Evolutionary conservation across 225 moss, liverwort and hornwort genomes (phyloP), one percentile per base, ranked within the genome.

Genomic region (Lunularia cruciata): DNA sequence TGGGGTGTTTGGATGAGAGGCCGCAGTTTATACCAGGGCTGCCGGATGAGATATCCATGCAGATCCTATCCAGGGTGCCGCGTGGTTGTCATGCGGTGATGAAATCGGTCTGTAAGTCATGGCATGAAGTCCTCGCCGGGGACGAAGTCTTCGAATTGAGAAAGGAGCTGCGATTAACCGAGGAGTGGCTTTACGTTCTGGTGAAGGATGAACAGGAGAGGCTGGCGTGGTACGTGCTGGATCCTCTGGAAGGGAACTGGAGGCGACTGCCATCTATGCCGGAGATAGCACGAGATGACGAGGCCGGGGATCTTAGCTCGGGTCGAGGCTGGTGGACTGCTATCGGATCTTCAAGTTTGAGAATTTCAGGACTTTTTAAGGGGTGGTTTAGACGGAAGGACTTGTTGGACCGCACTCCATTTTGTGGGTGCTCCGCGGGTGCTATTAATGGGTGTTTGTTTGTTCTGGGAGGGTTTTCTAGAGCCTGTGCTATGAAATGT

Each of bases 381-480:
- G 86, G 92, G 38, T 96, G 92, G 92, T 96, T 96, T 46, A 83
- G 92, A 69, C 90, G 92, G 27, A 96, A 89, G 78, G 92, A 90
- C 39, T 82, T 84, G 32, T 79, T 89, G 43, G 92, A 92, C 60
- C 88, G 92, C 77, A 92, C 90, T 11, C 92, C 92, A 1, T 90
- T 90, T 75, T 96, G 96, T 78, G 96, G 96, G 26, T 96, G 96
- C 81, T 96, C 96, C 16, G 89, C 96, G 30, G 92, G 92, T 20
- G 89, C 89, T 40, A 89, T 92, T 60, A 75, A 92, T 70, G 90
- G 92, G 19, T 80, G 80, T 39, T 81, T 96, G 19, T 90, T 88
- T 64, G 92, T 96, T 12, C 64, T 96, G 15, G 96, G 92, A 36
- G 96, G 96, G 2, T 96, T 92, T 57, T 92, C 92, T 8, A 80